These are phyloP conservation scores for Austroboletus novae-zelandiae DNA, from an alignment of 1,284 basidiomycete genomes.

Conservation along the genomic window DNA sequence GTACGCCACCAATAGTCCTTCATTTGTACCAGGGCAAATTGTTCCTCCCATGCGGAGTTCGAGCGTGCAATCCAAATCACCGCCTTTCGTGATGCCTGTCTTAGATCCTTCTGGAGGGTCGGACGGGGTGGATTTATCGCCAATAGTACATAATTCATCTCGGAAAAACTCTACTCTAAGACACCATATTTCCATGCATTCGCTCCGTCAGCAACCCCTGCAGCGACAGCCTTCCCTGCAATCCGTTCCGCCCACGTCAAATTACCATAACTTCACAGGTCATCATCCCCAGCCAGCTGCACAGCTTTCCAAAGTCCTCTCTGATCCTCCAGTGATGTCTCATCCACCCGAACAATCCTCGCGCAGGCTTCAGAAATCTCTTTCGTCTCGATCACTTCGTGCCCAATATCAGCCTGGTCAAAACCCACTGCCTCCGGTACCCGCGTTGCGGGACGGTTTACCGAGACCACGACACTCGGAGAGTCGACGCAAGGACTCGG, in stretches of 20 bases:
- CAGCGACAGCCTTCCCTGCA: slow-evolving; percentile 35
- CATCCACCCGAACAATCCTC: slow-evolving; percentile 32
- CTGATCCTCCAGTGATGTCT: slow-evolving; percentile 7
- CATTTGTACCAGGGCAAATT: slow-evolving; percentile 39
- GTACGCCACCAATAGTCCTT: slow-evolving; percentile 17
- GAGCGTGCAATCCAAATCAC: slow-evolving; percentile 34
- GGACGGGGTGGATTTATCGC: slow-evolving; percentile 17
- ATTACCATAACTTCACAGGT: slow-evolving; percentile 8
- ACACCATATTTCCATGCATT: slow-evolving; percentile 27
- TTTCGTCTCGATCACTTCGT: slow-evolving; percentile 60
- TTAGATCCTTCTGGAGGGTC: slow-evolving; percentile 14
- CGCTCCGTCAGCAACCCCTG: slow-evolving; percentile 26
- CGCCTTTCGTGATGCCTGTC: slow-evolving; percentile 13
- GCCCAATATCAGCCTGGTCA: slow-evolving; percentile 49
- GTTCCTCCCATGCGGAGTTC: slow-evolving; percentile 42
- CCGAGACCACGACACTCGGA: slow-evolving; percentile 34
- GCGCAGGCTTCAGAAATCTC: slow-evolving; percentile 49
- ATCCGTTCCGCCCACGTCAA: slow-evolving; percentile 9
- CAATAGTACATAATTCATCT: slow-evolving; percentile 8
- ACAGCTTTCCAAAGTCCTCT: slow-evolving; percentile 9
- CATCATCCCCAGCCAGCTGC: slow-evolving; percentile 6
- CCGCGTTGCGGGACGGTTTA: slow-evolving; percentile 39
- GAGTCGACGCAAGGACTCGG: slow-evolving; percentile 20
- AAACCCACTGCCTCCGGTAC: slow-evolving; percentile 46
- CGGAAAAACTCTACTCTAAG: slow-evolving; percentile 12